Evolutionary conservation across 805 yeast genomes (phyloP).

Genomic region (Middelhovenomyces tepae): DNA sequence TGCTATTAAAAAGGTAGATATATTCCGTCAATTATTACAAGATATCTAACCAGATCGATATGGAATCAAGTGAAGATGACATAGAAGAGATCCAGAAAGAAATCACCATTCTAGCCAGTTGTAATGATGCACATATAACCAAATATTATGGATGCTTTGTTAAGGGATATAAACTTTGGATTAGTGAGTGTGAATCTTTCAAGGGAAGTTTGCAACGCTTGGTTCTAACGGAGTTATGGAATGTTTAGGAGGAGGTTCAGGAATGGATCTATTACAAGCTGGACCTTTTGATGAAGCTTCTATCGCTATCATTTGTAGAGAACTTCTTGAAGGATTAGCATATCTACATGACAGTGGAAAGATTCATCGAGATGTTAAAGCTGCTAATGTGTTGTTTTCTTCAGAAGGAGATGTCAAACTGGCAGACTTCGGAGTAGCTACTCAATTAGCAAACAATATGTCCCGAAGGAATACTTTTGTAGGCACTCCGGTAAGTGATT

Average conservation of each 20-base stretch:
- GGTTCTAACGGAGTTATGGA: slow-evolving; percentile 48
- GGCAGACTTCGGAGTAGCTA: slow-evolving; percentile 95
- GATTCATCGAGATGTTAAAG: slow-evolving; percentile 89
- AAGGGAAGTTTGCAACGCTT: background rate
- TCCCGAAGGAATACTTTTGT: slow-evolving; percentile 40
- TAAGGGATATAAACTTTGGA: slow-evolving; percentile 63
- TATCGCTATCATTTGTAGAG: slow-evolving; percentile 45
- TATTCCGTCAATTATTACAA: slow-evolving; percentile 19
- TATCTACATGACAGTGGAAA: slow-evolving; percentile 62
- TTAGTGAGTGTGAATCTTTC: slow-evolving; percentile 24
- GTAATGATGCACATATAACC: slow-evolving; percentile 55
- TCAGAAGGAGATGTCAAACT: slow-evolving; percentile 68
- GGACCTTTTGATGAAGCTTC: slow-evolving; percentile 47
- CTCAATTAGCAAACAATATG: slow-evolving; percentile 54
- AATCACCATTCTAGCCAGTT: slow-evolving; percentile 58
- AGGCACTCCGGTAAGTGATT: slow-evolving; percentile 36
- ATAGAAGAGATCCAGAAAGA: slow-evolving; percentile 66
- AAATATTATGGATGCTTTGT: slow-evolving; percentile 65
- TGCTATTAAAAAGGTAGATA: slow-evolving; percentile 27
- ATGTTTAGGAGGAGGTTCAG: slow-evolving; percentile 68
- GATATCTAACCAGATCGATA: slow-evolving; percentile 39
- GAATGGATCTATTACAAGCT: slow-evolving; percentile 46
- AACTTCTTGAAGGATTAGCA: slow-evolving; percentile 49
- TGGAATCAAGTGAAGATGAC: slow-evolving; percentile 59
- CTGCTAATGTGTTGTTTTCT: slow-evolving; percentile 77